Conservation (phyloP, 805 yeast genomes). For the Clavispora vitiphila region DNA sequence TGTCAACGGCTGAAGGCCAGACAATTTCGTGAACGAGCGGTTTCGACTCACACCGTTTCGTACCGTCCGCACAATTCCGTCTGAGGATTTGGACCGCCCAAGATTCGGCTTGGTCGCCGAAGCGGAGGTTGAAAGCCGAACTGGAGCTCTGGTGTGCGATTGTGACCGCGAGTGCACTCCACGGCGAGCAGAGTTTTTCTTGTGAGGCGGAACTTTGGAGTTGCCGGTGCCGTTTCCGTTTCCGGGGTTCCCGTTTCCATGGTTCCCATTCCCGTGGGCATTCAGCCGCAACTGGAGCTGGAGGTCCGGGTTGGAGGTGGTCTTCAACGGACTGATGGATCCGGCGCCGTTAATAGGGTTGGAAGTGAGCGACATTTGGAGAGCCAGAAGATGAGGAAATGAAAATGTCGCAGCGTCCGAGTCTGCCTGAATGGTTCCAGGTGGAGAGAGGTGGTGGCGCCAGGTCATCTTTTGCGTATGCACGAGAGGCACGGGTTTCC, state of each 20-base stretch:
- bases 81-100: slow-evolving; percentile 38
- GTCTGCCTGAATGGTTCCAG: not conserved
- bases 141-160: slow-evolving; percentile 10
- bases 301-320: not conserved
- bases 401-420: too few species aligned
- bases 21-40: slow-evolving; percentile 33
- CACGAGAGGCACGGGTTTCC: not conserved
- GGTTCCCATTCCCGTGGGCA: too few species aligned
- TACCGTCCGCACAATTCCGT: slow-evolving; percentile 27
- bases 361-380: not conserved
- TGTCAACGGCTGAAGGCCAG: slow-evolving; percentile 34
- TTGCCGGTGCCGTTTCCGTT: not conserved
- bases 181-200: slow-evolving; percentile 3
- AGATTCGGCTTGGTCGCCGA: slow-evolving; percentile 21
- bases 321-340: not conserved
- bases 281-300: too few species aligned
- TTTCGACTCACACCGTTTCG: slow-evolving; percentile 25
- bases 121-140: slow-evolving; percentile 7
- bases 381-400: too few species aligned
- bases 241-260: not conserved
- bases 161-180: slow-evolving; percentile 12
- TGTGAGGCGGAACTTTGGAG: not conserved
- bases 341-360: not conserved
- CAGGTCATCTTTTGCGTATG: not conserved
- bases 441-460: not conserved